Conservation (phyloP, 805 yeast species). For the Candida patagonica region DNA sequence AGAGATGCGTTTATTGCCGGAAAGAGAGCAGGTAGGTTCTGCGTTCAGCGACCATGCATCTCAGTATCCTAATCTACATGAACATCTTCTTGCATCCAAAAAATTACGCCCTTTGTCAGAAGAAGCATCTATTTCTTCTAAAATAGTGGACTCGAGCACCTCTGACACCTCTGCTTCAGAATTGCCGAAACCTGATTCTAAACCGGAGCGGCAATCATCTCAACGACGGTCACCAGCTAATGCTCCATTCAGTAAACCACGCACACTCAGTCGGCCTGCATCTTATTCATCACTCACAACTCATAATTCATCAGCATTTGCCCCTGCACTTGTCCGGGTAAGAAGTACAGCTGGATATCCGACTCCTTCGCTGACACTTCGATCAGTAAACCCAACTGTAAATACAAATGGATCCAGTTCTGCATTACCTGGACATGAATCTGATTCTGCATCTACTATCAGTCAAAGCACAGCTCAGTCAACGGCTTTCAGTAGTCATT, state of each 20-base stretch:
- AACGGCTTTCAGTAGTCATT: background rate
- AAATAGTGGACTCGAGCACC: background rate
- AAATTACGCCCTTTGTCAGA: background rate
- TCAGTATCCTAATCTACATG: conserved; percentile 36
- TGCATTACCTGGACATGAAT: background rate
- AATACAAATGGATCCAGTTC: background rate
- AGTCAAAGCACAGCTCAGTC: background rate
- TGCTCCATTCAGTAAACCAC: too few relatives aligned
- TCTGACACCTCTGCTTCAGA: background rate
- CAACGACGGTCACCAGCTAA: too few relatives aligned
- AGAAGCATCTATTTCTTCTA: background rate
- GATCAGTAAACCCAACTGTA: background rate
- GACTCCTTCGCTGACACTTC: background rate
- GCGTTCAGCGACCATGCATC: conserved; percentile 30
- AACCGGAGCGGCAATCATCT: too few relatives aligned
- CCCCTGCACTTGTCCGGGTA: background rate
- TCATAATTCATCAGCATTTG: background rate
- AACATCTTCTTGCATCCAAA: conserved; percentile 13
- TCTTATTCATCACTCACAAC: background rate
- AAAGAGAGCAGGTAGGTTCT: conserved; percentile 29
- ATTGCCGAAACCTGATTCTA: too few relatives aligned
- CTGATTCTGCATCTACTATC: conserved; percentile 1
- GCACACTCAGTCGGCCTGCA: background rate
- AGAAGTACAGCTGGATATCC: background rate
- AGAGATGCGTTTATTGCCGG: conserved; percentile 31